Evolutionary conservation across 1,284 basidiomycete species (phyloP).

Genomic region (Mixia osmundae): DNA sequence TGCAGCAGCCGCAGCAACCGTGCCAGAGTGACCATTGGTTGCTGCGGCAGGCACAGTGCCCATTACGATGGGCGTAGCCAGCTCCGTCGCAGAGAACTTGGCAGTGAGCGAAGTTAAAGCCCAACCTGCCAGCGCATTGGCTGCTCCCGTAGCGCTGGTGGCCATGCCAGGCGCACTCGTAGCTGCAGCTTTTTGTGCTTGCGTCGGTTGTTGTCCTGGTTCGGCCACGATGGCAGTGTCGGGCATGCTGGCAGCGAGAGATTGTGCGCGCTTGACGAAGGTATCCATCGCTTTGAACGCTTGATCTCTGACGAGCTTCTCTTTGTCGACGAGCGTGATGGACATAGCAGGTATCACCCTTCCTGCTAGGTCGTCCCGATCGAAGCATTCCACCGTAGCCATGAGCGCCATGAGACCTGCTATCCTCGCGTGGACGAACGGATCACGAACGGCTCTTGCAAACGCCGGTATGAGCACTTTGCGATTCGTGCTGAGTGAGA

Average conservation of each 20-base stretch:
- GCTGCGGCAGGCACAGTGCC: conserved; percentile 3
- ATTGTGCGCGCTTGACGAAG: conserved; percentile 61
- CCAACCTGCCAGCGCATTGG: conserved; percentile 76
- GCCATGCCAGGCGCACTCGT: conserved; percentile 33
- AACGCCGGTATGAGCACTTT: conserved; percentile 95
- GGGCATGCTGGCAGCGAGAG: conserved; percentile 46
- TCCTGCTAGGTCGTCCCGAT: conserved; percentile 60
- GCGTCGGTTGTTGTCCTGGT: conserved; percentile 21
- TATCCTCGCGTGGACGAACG: conserved; percentile 77
- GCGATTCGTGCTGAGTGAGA: conserved; percentile 68
- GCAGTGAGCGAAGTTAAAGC: conserved; percentile 67
- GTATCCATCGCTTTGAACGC: conserved; percentile 75
- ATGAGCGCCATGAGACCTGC: conserved; percentile 90
- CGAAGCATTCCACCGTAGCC: conserved; percentile 80
- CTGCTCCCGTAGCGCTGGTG: conserved; percentile 65
- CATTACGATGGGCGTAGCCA: conserved; percentile 18
- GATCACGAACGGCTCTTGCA: conserved; percentile 64
- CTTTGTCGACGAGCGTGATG: conserved; percentile 58
- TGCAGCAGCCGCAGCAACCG: not conserved
- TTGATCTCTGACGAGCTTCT: conserved; percentile 62
- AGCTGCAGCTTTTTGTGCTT: conserved; percentile 5
- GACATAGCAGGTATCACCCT: conserved; percentile 70
- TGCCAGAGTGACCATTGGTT: not conserved
- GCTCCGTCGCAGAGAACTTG: conserved; percentile 30
- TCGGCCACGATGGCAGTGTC: conserved; percentile 1